Conservation (phyloP, 2,329 filamentous ascomycete species). For the Epicoccum sorghinum region DNA sequence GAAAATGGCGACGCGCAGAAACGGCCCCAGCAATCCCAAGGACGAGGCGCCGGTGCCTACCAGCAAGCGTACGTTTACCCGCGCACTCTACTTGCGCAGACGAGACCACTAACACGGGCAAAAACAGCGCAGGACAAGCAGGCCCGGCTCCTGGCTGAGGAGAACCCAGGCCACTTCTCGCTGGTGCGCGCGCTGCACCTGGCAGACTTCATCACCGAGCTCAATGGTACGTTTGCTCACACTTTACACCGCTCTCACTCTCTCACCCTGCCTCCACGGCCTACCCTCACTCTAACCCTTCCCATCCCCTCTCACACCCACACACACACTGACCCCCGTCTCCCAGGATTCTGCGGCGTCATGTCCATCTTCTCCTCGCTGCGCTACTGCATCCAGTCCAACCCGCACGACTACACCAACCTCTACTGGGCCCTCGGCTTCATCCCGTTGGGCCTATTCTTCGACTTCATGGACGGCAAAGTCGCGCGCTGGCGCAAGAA, state of each 20-base stretch:
- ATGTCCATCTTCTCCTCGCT: constrained; percentile 96
- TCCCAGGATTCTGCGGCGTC: constrained; percentile 78
- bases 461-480: constrained; percentile 97
- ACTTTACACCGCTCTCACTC: neutral
- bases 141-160: constrained; percentile 71
- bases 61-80: constrained; percentile 11
- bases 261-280: too few species aligned
- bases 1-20: constrained; percentile 15
- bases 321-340: neutral
- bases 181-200: constrained; percentile 70
- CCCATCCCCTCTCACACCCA: neutral
- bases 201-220: constrained; percentile 81
- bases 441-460: constrained; percentile 86
- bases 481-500: constrained; percentile 96
- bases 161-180: constrained; percentile 72
- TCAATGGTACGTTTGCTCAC: constrained; percentile 63
- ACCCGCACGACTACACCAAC: constrained; percentile 66
- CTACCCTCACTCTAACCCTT: neutral
- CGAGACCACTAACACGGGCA: neutral
- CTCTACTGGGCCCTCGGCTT: constrained; percentile 84
- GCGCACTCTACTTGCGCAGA: too few species aligned
- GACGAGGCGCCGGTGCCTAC: constrained; percentile 13
- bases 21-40: constrained; percentile 37
- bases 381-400: constrained; percentile 82
- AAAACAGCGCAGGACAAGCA: constrained; percentile 72